Base-by-base conservation (phyloP, 148 eudicot genomes). In the Fagopyrum homotropicum region DNA sequence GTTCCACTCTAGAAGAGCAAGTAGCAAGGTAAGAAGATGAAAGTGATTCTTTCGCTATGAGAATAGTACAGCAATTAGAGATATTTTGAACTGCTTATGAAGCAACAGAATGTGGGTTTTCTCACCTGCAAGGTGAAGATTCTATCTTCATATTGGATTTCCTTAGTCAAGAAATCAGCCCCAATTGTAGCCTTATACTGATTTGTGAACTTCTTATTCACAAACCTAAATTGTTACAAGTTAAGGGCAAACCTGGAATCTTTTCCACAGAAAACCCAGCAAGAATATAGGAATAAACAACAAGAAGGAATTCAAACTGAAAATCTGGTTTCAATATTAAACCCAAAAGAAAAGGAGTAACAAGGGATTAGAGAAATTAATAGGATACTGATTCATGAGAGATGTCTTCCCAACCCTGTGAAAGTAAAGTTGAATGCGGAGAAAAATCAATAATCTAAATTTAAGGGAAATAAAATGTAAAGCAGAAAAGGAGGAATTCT, bases 311-410 rank as follows among this genome's bases (percentile, higher is more conserved):
- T 54, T 15, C 17, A 54, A 52, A 12, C 4, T 52, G 56, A 9
- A 52, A 52, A 52, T 52, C 16, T 12, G n/a, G 15, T 15, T 7
- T 52, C 56, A 52, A n/a, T 16, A 12, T 3, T 15, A 3, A 9
- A 6, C 7, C 9, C 3, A 7, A 74, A 22, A 19, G 2, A 64
- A 17, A 22, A 73, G 26, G 26, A 22, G 26, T 22, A 22, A 22
- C 26, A 22, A 72, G 19, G 16, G 10, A 61, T 17, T 12, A 17
- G 69, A 44, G 1, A 74, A 76, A 69, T 45, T 11, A 72, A 43
- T 6, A 85, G 91, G 89, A 88, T 88, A 88, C 91, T 88, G 91
- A 79, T 88, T 88, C 91, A 88, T 88, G 40, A 88, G 82, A 70
- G 89, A 88, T 63, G 91, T 88, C 84, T 88, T 88, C 55, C 91